Percentiles rank a stretch among this genome's conserved stretches.
Evolutionary conservation across 2,329 filamentous ascomycete genomes (phyloP).

Genomic region (Fusarium anthophilum): DNA sequence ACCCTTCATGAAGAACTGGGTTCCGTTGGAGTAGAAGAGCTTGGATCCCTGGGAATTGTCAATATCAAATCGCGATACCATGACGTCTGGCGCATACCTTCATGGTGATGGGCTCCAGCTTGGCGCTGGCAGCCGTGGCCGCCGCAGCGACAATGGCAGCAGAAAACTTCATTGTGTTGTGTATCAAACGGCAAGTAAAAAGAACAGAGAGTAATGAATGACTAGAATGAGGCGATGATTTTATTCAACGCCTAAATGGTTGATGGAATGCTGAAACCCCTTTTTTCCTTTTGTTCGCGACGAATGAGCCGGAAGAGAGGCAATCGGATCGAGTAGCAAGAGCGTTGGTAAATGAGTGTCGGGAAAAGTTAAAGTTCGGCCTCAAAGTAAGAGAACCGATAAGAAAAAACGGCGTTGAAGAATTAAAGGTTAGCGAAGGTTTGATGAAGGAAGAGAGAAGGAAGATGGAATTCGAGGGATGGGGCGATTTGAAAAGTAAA

Average conservation of each 20-base stretch:
- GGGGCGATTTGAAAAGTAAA: conserved; percentile 37
- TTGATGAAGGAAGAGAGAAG: conserved; percentile 31
- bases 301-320: conserved; percentile 17
- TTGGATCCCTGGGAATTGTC: conserved; percentile 69
- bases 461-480: conserved; percentile 23
- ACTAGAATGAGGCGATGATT: conserved; percentile 28
- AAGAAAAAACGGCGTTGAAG: conserved; percentile 32
- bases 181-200: conserved; percentile 29
- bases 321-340: conserved; percentile 16
- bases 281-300: conserved; percentile 26
- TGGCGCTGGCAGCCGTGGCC: conserved; percentile 52
- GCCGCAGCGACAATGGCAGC: conserved; percentile 54
- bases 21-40: conserved; percentile 85
- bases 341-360: conserved; percentile 44
- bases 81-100: conserved; percentile 63
- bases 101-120: conserved; percentile 69
- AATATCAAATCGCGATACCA: background rate
- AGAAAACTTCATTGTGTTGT: conserved; percentile 48
- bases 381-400: conserved; percentile 39
- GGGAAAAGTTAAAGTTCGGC: conserved; percentile 42
- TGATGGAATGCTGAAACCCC: conserved; percentile 29
- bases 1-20: conserved; percentile 83
- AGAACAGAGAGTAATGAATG: conserved; percentile 28
- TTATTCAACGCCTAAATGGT: conserved; percentile 13
- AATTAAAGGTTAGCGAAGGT: conserved; percentile 42